A percentile compares a stretch with the other conserved stretches of the same genome.
Evolutionary conservation across 116 monocot species (phyloP).

Genomic region (Zostera marina): DNA sequence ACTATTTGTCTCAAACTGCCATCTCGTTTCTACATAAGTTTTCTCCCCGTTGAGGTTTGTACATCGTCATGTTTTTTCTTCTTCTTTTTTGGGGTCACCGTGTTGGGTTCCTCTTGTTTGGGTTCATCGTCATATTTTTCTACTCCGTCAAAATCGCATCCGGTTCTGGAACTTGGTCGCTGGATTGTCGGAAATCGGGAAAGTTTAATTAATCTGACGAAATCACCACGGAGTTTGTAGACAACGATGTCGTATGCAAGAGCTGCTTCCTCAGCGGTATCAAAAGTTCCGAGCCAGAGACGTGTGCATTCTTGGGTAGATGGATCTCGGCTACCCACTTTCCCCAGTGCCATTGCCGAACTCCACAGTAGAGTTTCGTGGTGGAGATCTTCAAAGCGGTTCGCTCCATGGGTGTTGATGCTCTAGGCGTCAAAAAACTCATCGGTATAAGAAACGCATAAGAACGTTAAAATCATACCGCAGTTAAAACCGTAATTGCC

Average conservation of each 20-base stretch:
- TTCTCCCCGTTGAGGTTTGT: too few relatives aligned
- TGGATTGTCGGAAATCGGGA: slow-evolving; percentile 26
- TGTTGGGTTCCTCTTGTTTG: too few relatives aligned
- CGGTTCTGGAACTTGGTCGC: not conserved
- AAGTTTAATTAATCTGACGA: slow-evolving; percentile 70
- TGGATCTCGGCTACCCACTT: slow-evolving; percentile 98
- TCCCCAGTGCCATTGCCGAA: slow-evolving; percentile 91
- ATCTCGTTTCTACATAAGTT: too few relatives aligned
- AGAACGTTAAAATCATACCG: too few relatives aligned
- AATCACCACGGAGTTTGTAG: slow-evolving; percentile 66
- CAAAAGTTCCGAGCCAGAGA: slow-evolving; percentile 95
- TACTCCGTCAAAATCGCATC: too few relatives aligned
- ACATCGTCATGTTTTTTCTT: too few relatives aligned
- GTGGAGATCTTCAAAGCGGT: slow-evolving; percentile 13
- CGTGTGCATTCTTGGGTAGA: slow-evolving; percentile 80
- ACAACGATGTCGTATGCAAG: slow-evolving; percentile 77
- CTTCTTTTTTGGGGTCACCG: too few relatives aligned
- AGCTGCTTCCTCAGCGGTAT: slow-evolving; percentile 88
- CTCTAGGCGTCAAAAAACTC: slow-evolving; percentile 25
- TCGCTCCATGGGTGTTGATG: slow-evolving; percentile 68
- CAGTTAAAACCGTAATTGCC: too few relatives aligned
- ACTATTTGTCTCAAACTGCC: too few relatives aligned
- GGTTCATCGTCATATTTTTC: too few relatives aligned
- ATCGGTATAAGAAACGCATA: too few relatives aligned
- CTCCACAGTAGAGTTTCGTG: slow-evolving; percentile 68